Evolutionary conservation across 176 grass and related monocot genomes (phyloP).

Genomic region (Dactylis glomerata): DNA sequence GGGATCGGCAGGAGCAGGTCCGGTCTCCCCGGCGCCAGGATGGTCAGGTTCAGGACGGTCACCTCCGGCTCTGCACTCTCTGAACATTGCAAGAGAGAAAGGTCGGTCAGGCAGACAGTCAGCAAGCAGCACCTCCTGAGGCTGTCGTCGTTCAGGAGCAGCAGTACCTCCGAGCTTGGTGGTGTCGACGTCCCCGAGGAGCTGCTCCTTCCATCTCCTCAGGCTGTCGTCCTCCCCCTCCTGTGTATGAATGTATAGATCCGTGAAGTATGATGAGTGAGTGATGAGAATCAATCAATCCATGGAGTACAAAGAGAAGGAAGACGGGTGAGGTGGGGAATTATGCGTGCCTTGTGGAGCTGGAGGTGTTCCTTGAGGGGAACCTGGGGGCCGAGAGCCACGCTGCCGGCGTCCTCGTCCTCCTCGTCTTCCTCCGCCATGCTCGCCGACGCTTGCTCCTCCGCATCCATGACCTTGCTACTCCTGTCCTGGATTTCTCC

Average conservation of each 20-base stretch:
- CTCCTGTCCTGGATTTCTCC: background rate
- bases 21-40: constrained; percentile 40
- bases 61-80: constrained; percentile 73
- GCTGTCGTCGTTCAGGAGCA: background rate
- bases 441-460: constrained; percentile 25
- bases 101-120: background rate
- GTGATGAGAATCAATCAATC: background rate
- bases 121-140: background rate
- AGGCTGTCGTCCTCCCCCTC: constrained; percentile 59
- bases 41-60: constrained; percentile 68
- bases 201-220: constrained; percentile 71
- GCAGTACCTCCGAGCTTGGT: constrained; percentile 56
- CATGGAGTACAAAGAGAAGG: background rate
- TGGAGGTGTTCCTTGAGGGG: constrained; percentile 43
- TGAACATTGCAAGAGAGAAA: constrained; percentile 11
- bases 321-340: background rate
- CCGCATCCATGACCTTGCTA: background rate
- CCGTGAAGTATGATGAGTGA: background rate
- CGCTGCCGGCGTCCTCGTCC: background rate
- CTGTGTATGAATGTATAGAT: background rate
- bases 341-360: constrained; percentile 6
- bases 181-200: constrained; percentile 54
- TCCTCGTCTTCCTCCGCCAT: background rate
- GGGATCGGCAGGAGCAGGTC: constrained; percentile 60
- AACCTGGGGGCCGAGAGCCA: constrained; percentile 38